Percentiles rank a stretch among this genome's conserved stretches.
Conservation (phyloP, 352 stramenopile species). For the Peronosclerospora sorghi region DNA sequence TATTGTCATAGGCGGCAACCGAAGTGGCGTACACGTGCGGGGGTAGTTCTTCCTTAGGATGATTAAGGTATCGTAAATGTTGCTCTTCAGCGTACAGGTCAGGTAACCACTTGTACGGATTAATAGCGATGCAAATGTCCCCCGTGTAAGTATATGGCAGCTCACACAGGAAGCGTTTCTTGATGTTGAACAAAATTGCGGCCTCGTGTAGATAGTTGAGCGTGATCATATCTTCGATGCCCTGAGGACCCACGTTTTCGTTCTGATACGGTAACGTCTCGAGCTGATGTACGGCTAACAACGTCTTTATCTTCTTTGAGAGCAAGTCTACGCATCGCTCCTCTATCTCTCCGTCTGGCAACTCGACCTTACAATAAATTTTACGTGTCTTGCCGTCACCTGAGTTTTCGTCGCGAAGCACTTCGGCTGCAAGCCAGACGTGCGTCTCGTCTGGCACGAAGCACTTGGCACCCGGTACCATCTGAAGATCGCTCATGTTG, state of each 20-base stretch:
- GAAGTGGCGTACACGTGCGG: slow-evolving; percentile 75
- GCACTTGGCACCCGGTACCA: slow-evolving; percentile 67
- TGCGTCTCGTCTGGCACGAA: slow-evolving; percentile 80
- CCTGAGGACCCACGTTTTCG: slow-evolving; percentile 44
- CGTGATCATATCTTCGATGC: slow-evolving; percentile 81
- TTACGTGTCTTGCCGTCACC: slow-evolving; percentile 51
- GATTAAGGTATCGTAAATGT: slow-evolving; percentile 63
- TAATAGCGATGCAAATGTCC: slow-evolving; percentile 96
- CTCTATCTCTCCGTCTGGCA: slow-evolving; percentile 31
- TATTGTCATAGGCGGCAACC: slow-evolving; percentile 69
- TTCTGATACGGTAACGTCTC: slow-evolving; percentile 82
- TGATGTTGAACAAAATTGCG: slow-evolving; percentile 85
- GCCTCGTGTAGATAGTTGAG: slow-evolving; percentile 87
- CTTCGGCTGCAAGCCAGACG: slow-evolving; percentile 72
- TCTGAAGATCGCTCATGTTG: slow-evolving; percentile 38
- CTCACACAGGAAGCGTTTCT: slow-evolving; percentile 65
- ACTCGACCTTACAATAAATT: slow-evolving; percentile 52
- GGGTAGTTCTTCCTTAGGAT: slow-evolving; percentile 63
- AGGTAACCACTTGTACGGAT: slow-evolving; percentile 91
- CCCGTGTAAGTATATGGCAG: slow-evolving; percentile 94
- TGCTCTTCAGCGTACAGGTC: slow-evolving; percentile 79
- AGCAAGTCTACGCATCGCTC: slow-evolving; percentile 65
- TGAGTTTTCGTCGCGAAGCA: slow-evolving; percentile 57
- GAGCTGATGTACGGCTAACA: slow-evolving; percentile 62
- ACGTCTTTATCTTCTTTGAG: slow-evolving; percentile 55